These are phyloP conservation scores for Dictyostelium capitatum DNA, from an alignment of 78 protist genomes.

Conservation along the genomic window DNA sequence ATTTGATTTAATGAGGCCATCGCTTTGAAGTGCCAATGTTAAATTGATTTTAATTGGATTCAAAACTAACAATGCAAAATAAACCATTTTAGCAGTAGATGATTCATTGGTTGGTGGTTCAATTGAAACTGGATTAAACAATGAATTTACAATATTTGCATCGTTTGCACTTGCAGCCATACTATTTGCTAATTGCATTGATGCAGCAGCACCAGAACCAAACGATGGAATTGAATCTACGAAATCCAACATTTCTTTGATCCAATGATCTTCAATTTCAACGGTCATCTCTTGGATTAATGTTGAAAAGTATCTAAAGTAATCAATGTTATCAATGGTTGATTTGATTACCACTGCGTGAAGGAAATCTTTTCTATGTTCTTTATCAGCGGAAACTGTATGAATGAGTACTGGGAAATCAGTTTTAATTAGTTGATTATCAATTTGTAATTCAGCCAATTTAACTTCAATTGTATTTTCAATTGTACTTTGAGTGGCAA, in stretches of 20 bases:
- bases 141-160: background rate
- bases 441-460: constrained; percentile 70
- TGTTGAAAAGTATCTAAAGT: constrained; percentile 78
- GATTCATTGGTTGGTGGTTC: constrained; percentile 33
- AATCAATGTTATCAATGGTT: constrained; percentile 63
- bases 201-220: background rate
- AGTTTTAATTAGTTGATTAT: constrained; percentile 77
- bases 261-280: constrained; percentile 79
- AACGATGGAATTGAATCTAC: constrained; percentile 30
- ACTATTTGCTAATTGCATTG: background rate
- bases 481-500: constrained; percentile 5
- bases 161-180: background rate
- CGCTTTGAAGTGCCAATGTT: constrained; percentile 58
- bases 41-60: constrained; percentile 82
- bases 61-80: constrained; percentile 72
- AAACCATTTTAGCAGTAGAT: constrained; percentile 51
- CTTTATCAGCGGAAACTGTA: background rate
- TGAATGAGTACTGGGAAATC: constrained; percentile 70
- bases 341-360: constrained; percentile 69
- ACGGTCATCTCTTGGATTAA: constrained; percentile 76
- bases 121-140: background rate
- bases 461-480: constrained; percentile 60
- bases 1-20: constrained; percentile 48
- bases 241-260: constrained; percentile 59
- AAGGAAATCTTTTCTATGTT: constrained; percentile 59